A percentile compares a stretch with the other conserved stretches of the same genome.
These are phyloP conservation scores for Casaregolazyma lundiana DNA, from an alignment of 1,139 yeast genomes.

Conservation along the genomic window DNA sequence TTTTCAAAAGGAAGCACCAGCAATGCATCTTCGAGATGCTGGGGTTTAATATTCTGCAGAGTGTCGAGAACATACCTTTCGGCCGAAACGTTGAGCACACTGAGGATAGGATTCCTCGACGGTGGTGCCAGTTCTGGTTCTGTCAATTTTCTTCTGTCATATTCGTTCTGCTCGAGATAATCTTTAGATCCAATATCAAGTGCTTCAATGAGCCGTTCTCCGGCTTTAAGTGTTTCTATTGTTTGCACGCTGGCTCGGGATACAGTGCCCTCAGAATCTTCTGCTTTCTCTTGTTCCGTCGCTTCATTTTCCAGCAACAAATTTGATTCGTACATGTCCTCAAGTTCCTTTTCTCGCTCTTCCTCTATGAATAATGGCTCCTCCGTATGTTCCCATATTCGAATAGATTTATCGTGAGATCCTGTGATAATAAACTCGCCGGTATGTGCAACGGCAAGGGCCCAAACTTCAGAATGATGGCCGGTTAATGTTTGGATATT, in stretches of 20 bases:
- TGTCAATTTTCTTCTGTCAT: constrained; percentile 43
- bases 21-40: constrained; percentile 89
- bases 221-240: constrained; percentile 87
- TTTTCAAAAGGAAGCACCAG: constrained; percentile 87
- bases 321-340: constrained; percentile 79
- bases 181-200: constrained; percentile 78
- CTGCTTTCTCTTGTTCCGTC: constrained; percentile 16
- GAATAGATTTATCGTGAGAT: constrained; percentile 88
- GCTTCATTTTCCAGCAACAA: constrained; percentile 45
- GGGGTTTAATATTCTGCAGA: constrained; percentile 62
- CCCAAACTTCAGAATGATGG: constrained; percentile 94
- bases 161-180: constrained; percentile 46
- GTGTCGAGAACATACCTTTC: constrained; percentile 74
- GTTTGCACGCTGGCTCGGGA: constrained; percentile 77
- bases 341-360: constrained; percentile 93
- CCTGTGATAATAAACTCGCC: constrained; percentile 78
- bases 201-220: constrained; percentile 91
- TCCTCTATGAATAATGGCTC: constrained; percentile 94
- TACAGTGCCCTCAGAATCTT: constrained; percentile 32
- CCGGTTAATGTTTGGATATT: constrained; percentile 80
- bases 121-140: constrained; percentile 54
- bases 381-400: constrained; percentile 88
- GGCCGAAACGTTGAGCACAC: constrained; percentile 67
- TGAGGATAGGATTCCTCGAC: constrained; percentile 60
- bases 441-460: constrained; percentile 66